A percentile compares a stretch with the other conserved stretches of the same genome.
phyloP scores from a whole-genome alignment of 805 yeast genomes.

The Wickerhamiella parazyma region DNA sequence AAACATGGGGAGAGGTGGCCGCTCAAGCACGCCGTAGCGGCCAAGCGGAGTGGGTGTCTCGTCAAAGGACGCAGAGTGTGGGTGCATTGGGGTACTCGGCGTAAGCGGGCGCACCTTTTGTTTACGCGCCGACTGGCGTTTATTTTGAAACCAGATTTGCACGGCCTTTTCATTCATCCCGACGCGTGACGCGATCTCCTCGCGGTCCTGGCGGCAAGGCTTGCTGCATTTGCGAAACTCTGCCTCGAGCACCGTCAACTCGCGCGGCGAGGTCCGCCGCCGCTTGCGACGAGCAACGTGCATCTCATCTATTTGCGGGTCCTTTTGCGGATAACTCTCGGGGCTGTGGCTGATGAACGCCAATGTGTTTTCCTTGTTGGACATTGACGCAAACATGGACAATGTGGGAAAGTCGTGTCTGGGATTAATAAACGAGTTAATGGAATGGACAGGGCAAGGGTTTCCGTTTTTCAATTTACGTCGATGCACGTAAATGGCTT shows the following conservation, averaged over 20 bases:
- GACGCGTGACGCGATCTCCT: slow-evolving; percentile 65
- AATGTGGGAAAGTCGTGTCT: not conserved
- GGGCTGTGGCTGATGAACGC: slow-evolving; percentile 93
- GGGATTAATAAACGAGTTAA: not conserved
- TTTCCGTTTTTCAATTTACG: not conserved
- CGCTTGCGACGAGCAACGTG: slow-evolving; percentile 87
- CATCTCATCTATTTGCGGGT: slow-evolving; percentile 70
- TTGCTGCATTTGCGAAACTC: slow-evolving; percentile 69
- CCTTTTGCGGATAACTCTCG: slow-evolving; percentile 69
- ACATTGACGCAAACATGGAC: not conserved
- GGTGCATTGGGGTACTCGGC: slow-evolving; percentile 8
- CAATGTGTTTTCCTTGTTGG: slow-evolving; percentile 9
- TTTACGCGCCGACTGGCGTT: slow-evolving; percentile 41
- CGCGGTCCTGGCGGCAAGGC: slow-evolving; percentile 65
- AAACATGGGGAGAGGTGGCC: slow-evolving; percentile 10
- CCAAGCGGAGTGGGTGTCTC: slow-evolving; percentile 3
- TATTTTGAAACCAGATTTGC: slow-evolving; percentile 97
- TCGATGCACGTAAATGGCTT: too few species aligned
- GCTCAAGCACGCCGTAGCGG: slow-evolving; percentile 1
- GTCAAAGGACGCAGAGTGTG: not conserved
- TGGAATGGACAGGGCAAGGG: not conserved
- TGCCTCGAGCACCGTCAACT: slow-evolving; percentile 62
- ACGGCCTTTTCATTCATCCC: slow-evolving; percentile 96
- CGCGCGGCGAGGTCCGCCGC: slow-evolving; percentile 86
- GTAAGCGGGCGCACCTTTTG: slow-evolving; percentile 4